Percentiles rank a stretch among this genome's conserved stretches.
These are phyloP conservation scores for Pseudogymnoascus sp. DNA, from an alignment of 2,329 filamentous ascomycete genomes.

Conservation along the genomic window DNA sequence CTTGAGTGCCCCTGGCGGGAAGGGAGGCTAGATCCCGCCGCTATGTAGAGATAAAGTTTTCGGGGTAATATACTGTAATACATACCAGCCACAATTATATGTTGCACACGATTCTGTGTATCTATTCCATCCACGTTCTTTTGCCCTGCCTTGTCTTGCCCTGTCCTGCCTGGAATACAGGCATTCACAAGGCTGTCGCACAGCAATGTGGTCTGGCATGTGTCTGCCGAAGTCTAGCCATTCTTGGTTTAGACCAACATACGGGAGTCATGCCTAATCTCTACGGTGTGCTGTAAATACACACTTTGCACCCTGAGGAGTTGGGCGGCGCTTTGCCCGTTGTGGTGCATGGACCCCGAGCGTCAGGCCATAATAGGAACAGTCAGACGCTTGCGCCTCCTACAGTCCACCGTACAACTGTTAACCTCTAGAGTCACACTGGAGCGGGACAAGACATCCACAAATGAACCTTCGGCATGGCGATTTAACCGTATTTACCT, in stretches of 20 bases:
- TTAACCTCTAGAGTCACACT: conserved; percentile 6
- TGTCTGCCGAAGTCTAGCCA: not conserved
- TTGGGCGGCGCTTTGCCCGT: not conserved
- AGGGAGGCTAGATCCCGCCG: conserved; percentile 1
- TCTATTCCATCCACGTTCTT: not conserved
- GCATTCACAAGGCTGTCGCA: not conserved
- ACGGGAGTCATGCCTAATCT: not conserved
- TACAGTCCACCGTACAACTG: conserved; percentile 1
- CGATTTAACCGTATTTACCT: not conserved
- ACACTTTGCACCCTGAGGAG: not conserved
- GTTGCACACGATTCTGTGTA: not conserved
- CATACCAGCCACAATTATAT: not conserved
- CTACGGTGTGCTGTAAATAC: not conserved
- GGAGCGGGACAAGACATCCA: not conserved
- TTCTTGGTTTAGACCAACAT: not conserved
- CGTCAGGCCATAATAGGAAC: conserved; percentile 1
- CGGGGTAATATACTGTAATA: conserved; percentile 5
- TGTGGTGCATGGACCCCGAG: not conserved
- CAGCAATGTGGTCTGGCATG: not conserved
- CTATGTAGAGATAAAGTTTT: conserved; percentile 5
- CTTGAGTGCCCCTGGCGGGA: not conserved
- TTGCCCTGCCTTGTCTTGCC: not conserved
- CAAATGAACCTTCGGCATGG: not conserved
- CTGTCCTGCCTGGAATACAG: not conserved
- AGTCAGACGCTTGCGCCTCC: not conserved